These are phyloP conservation scores for Mycena vitilis DNA, from an alignment of 768 basidiomycete genomes.

Conservation along the genomic window DNA sequence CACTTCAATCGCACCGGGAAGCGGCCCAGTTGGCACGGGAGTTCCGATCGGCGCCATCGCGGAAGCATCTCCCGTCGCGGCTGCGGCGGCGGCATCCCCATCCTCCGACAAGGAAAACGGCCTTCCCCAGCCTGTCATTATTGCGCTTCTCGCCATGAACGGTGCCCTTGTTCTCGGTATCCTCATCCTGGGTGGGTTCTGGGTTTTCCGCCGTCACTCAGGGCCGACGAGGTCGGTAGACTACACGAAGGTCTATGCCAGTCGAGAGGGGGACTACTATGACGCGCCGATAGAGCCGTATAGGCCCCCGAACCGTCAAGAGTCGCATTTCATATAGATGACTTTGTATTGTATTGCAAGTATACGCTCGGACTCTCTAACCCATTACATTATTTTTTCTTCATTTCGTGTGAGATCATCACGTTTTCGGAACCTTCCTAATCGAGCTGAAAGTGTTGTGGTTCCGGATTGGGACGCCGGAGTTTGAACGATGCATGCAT, in stretches of 20 bases:
- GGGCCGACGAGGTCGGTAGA: background rate
- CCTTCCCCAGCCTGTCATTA: background rate
- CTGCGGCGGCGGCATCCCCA: too few relatives aligned
- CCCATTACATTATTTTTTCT: too few relatives aligned
- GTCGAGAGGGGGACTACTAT: background rate
- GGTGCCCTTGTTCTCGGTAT: background rate
- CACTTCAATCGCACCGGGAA: background rate
- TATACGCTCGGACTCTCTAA: background rate
- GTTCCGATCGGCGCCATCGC: background rate
- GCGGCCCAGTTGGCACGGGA: background rate
- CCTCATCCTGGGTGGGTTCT: background rate
- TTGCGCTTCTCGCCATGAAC: slow-evolving; percentile 15
- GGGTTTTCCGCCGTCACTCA: background rate
- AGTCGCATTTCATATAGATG: too few relatives aligned
- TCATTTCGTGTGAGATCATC: too few relatives aligned
- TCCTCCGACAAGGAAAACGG: background rate
- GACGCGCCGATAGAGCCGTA: background rate
- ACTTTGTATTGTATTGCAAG: background rate
- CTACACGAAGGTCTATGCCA: background rate
- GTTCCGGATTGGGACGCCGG: too few relatives aligned
- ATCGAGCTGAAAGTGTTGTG: too few relatives aligned
- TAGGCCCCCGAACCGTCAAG: too few relatives aligned
- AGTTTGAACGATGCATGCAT: too few relatives aligned
- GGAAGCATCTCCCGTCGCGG: too few relatives aligned
- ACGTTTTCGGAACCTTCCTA: too few relatives aligned